phyloP scores from a whole-genome alignment of 371 early-diverging fungal species.

The Mortierella sp. region DNA sequence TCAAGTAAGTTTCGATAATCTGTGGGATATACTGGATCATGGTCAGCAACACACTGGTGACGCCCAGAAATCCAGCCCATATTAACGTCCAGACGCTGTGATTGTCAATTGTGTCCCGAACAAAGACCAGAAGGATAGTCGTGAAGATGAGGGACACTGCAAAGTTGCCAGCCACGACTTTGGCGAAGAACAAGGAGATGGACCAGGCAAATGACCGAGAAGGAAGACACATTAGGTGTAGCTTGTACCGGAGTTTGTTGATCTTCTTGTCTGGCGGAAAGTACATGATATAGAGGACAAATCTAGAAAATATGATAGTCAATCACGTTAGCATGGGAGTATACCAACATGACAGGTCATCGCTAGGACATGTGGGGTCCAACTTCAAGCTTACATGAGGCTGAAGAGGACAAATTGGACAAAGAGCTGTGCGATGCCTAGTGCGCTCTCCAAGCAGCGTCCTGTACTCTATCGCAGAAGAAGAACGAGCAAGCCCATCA shows the following conservation, averaged over 20 bases:
- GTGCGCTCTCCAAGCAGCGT: slow-evolving; percentile 80
- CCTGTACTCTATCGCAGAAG: slow-evolving; percentile 57
- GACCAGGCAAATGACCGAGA: slow-evolving; percentile 68
- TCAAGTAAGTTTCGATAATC: slow-evolving; percentile 80
- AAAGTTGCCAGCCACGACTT: slow-evolving; percentile 67
- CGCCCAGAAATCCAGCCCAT: slow-evolving; percentile 87
- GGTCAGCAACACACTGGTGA: slow-evolving; percentile 77
- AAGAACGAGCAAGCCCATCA: background rate
- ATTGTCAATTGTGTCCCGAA: slow-evolving; percentile 55
- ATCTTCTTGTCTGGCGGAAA: slow-evolving; percentile 76
- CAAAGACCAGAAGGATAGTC: slow-evolving; percentile 60
- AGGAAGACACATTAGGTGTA: slow-evolving; percentile 35
- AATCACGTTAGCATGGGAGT: background rate
- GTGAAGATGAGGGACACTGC: slow-evolving; percentile 66
- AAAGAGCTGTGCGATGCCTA: slow-evolving; percentile 86
- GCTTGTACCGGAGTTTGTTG: slow-evolving; percentile 12
- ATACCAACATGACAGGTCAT: background rate
- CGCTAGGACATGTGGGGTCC: no score
- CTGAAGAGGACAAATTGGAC: slow-evolving; percentile 86
- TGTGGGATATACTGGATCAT: slow-evolving; percentile 94
- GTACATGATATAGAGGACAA: slow-evolving; percentile 79
- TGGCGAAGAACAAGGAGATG: slow-evolving; percentile 69
- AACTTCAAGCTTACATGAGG: slow-evolving; percentile 58
- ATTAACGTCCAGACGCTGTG: slow-evolving; percentile 62
- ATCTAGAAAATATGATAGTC: slow-evolving; percentile 46